phyloP scores from a whole-genome alignment of 345 rosid species.

The Geranium rotundifolium region DNA sequence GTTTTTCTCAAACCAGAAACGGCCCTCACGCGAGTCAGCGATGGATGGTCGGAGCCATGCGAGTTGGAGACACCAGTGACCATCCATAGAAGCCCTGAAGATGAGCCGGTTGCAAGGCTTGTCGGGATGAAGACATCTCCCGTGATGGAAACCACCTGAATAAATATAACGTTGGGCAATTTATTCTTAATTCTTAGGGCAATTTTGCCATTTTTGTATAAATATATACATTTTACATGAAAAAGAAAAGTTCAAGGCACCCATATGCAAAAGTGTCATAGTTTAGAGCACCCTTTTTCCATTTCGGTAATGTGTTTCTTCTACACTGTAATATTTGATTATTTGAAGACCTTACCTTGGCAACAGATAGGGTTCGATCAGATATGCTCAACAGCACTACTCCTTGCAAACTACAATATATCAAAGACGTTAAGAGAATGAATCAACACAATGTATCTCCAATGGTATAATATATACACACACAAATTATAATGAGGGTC shows the following conservation, averaged over 20 bases:
- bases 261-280: no score
- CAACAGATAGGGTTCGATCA: conserved; percentile 37
- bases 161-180: background rate
- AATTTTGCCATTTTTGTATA: no score
- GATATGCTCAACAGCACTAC: conserved; percentile 44
- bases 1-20: conserved; percentile 26
- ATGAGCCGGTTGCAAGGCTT: conserved; percentile 34
- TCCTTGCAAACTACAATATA: conserved; percentile 58
- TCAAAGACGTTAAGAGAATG: conserved; percentile 8
- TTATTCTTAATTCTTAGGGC: background rate
- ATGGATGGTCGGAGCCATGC: conserved; percentile 31
- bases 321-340: background rate
- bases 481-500: background rate
- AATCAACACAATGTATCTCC: background rate
- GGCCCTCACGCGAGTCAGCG: conserved; percentile 41
- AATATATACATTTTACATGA: no score
- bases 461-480: background rate
- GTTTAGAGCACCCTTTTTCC: no score
- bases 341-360: conserved; percentile 38
- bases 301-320: no score
- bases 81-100: conserved; percentile 51
- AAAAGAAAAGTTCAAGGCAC: no score
- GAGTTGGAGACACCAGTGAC: conserved; percentile 66
- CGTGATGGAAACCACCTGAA: conserved; percentile 38
- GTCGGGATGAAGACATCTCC: conserved; percentile 75